Base-by-base conservation (phyloP, 148 eudicot genomes). In the Suaeda aralocaspica region DNA sequence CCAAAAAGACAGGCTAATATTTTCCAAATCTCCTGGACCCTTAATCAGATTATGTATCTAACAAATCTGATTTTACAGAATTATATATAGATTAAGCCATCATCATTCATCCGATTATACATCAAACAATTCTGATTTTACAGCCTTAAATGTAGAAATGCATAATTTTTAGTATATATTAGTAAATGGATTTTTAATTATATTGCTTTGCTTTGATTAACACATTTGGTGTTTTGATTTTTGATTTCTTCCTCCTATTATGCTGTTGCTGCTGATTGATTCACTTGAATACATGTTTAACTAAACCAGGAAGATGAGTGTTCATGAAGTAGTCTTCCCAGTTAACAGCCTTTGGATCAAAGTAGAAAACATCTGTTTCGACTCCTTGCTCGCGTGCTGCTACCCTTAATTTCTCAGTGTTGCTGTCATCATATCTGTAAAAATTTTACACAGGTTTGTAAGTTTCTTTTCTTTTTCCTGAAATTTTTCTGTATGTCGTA, bases 301-400 rank as follows among this genome's bases (percentile, higher is more conserved):
- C 82, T 0, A 85, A 28, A 33, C 87, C 85, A 0, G 83, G 81
- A 55, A 85, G n/a, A 75, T 87, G 91, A 48, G 75, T 68, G 62
- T 83, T 79, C 68, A 74, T 21, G 73, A 83, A 76, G 68, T 81
- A 85, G 30, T 81, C 80, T n/a, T 83, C 87, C 87, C 89, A 87
- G 34, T 77, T 30, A 42, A 87, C 70, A 58, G 19, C 71, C 71
- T 74, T 81, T 1, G 89, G 84, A 78, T 87, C 86, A n/a, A 87
- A 87, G 80, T 83, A 79, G 59, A 85, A 82, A 25, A 79, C 36
- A 58, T 84, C 80, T 9, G 70, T 72, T 22, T 82, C 88, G 2
- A 56, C 51, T 26, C 52, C 70, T n/a, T 67, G 57, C 2, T 73
- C 76, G 66, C 68, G 68, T 22, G 84, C 71, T 53, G 39, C 77